Evolutionary conservation across 192 early-diverging fungal species (phyloP), one percentile per base, ranked within the genome.

Genomic region (Mortierella antarctica): DNA sequence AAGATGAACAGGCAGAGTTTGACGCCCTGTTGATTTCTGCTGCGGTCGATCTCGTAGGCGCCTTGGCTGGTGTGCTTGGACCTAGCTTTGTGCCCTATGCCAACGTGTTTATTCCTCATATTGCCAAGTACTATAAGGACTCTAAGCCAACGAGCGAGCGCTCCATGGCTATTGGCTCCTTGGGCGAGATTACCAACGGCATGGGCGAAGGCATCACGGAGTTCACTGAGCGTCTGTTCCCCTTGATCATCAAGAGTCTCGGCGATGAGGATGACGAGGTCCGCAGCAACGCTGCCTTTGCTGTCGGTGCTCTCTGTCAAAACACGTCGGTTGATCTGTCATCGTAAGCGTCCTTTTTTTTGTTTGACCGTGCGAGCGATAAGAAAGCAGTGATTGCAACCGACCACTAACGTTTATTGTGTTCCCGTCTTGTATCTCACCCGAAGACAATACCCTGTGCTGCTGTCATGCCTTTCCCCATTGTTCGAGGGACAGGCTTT

Each of bases 161-260:
- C 47, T 94, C 93, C 49, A 96, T 96, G 95, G 93, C 95, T 7
- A 89, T 95, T 51, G 96, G 96, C 11, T 95, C 91, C 60, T 78
- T 97, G 57, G 93, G 93, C 23, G 96, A 97, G 86, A 89, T 91
- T 56, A 86, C 87, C 15, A 70, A 78, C 55, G 92, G 92, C 39
- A 72, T 95, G 48, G 88, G 91, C 60, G 65, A 64, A n/a, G 90
- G 89, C 6, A 65, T 88, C 13, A 88, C 90, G 5, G 85, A 87
- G 40, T 83, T 87, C 18, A 86, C 88, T 49, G 90, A 94, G 84
- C 80, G 80, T 42, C 65, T 97, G 45, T 87, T 96, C 67, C 84
- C 89, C n/a, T 64, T 96, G 7, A 90, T 95, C 65, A 74, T 94
- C 69, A 83, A 88, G 53, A 94, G 88, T 39, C 87, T 96, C 57